A percentile compares a stretch with the other conserved stretches of the same genome.
These are phyloP conservation scores for Diaporthe sp. DNA, from an alignment of 2,329 filamentous ascomycete genomes.

Conservation along the genomic window DNA sequence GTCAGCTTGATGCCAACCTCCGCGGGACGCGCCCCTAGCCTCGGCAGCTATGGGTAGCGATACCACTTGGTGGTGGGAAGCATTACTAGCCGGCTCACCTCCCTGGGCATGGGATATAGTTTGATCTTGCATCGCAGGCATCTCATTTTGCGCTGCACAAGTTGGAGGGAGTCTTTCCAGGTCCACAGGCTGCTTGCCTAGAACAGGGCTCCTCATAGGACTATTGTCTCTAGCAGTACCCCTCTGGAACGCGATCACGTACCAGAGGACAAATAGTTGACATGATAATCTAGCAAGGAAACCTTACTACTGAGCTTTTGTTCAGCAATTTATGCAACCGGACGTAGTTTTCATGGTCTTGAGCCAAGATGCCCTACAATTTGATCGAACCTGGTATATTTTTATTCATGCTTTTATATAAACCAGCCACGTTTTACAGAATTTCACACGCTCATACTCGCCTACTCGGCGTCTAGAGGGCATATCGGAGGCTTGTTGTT, in stretches of 20 bases:
- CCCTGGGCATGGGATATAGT: not conserved
- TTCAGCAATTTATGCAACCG: not conserved
- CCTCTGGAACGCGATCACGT: not conserved
- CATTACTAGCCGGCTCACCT: not conserved
- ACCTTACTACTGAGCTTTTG: too few relatives aligned
- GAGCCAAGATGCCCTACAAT: not conserved
- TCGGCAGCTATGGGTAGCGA: not conserved
- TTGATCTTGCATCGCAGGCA: not conserved
- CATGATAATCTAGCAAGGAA: too few relatives aligned
- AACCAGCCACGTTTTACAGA: not conserved
- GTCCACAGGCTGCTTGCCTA: not conserved
- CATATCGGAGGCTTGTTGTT: conserved; percentile 82
- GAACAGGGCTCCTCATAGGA: not conserved
- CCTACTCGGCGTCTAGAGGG: conserved; percentile 82
- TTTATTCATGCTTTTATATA: not conserved
- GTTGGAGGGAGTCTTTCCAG: not conserved
- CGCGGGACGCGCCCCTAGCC: not conserved
- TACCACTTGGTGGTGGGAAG: not conserved
- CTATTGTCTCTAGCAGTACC: too few relatives aligned
- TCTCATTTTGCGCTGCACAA: not conserved
- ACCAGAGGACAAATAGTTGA: not conserved
- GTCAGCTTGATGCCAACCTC: not conserved
- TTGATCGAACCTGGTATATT: not conserved
- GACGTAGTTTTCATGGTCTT: too few relatives aligned
- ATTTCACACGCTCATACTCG: conserved; percentile 63